Evolutionary conservation across 495 filamentous ascomycete species (phyloP).

Genomic region (Penicillium cosmopolitanum): DNA sequence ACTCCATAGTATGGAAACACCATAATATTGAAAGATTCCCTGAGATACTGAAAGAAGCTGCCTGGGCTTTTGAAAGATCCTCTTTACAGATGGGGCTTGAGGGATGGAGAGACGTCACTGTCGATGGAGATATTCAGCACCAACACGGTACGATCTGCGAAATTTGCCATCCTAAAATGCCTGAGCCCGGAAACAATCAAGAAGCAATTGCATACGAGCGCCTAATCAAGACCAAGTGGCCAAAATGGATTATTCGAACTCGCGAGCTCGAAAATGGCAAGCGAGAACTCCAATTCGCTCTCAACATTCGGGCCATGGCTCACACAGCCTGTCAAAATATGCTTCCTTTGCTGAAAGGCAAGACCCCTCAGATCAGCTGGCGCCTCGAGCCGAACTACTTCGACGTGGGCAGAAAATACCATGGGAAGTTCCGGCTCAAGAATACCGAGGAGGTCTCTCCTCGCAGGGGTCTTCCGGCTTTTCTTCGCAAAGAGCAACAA

Average conservation of each 20-base stretch:
- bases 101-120: constrained; percentile 23
- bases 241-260: constrained; percentile 49
- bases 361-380: constrained; percentile 44
- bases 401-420: constrained; percentile 32
- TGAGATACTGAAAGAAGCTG: constrained; percentile 26
- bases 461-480: constrained; percentile 44
- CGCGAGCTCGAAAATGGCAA: constrained; percentile 31
- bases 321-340: constrained; percentile 57
- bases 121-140: background rate
- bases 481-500: constrained; percentile 58
- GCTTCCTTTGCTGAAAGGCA: constrained; percentile 10
- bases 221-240: constrained; percentile 50
- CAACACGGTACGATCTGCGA: constrained; percentile 23
- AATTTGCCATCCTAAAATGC: constrained; percentile 47
- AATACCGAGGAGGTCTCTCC: constrained; percentile 48
- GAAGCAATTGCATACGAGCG: constrained; percentile 52
- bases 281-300: constrained; percentile 46
- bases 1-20: constrained; percentile 26
- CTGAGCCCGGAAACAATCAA: constrained; percentile 49
- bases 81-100: constrained; percentile 8
- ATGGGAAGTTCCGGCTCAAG: constrained; percentile 41
- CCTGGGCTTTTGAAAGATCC: constrained; percentile 38
- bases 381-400: constrained; percentile 54
- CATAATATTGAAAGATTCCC: constrained; percentile 25
- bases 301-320: constrained; percentile 59